Evolutionary conservation across 495 filamentous ascomycete species (phyloP).

Genomic region (Pyrenula massariospora): DNA sequence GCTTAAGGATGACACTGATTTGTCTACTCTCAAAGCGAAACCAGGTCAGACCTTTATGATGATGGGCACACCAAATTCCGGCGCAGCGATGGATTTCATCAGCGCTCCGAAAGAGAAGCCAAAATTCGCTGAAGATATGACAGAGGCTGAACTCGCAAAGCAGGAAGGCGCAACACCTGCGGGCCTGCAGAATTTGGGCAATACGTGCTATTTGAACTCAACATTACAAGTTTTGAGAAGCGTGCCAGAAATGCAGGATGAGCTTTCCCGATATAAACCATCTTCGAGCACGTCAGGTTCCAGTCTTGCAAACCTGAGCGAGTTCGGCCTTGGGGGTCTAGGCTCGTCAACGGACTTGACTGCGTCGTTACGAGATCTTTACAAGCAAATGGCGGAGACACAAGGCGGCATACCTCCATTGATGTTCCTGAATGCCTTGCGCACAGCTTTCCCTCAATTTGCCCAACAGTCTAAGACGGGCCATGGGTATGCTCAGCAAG

Average conservation of each 20-base stretch:
- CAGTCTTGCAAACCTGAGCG: slow-evolving; percentile 36
- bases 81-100: slow-evolving; percentile 20
- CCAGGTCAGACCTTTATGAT: slow-evolving; percentile 85
- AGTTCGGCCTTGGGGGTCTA: slow-evolving; percentile 48
- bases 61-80: slow-evolving; percentile 79
- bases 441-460: slow-evolving; percentile 83
- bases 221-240: slow-evolving; percentile 80
- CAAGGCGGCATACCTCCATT: slow-evolving; percentile 80
- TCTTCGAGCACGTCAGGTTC: slow-evolving; percentile 19
- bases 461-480: slow-evolving; percentile 73
- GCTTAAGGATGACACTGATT: slow-evolving; percentile 86
- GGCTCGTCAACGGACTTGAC: slow-evolving; percentile 62
- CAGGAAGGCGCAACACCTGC: slow-evolving; percentile 76
- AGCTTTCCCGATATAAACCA: slow-evolving; percentile 57
- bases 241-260: slow-evolving; percentile 82
- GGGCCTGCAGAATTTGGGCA: slow-evolving; percentile 84
- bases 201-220: slow-evolving; percentile 97
- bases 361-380: slow-evolving; percentile 69
- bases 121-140: slow-evolving; percentile 96
- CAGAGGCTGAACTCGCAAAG: slow-evolving; percentile 79
- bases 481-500: slow-evolving; percentile 83
- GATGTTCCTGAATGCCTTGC: slow-evolving; percentile 73
- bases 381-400: slow-evolving; percentile 87
- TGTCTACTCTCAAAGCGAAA: slow-evolving; percentile 76
- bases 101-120: slow-evolving; percentile 62